Evolutionary conservation across 177 flowering plant species (phyloP).

Genomic region (Vitis hybrid): DNA sequence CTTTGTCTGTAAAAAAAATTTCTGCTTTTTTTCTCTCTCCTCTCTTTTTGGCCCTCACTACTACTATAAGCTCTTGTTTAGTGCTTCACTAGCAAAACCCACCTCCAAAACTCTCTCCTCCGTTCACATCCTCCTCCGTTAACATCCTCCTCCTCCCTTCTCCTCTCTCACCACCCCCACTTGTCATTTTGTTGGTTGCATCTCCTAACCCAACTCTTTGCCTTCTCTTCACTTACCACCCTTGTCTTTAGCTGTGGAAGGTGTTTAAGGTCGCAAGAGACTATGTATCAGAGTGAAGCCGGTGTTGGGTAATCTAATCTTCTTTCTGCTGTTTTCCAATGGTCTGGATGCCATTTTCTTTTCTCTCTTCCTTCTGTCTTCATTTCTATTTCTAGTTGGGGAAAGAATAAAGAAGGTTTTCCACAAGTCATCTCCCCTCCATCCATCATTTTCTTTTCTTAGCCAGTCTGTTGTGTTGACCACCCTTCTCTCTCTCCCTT

Average conservation of each 20-base stretch:
- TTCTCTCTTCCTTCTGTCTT: background rate
- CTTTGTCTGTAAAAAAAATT: slow-evolving; percentile 29
- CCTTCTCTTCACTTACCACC: background rate
- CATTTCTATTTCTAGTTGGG: slow-evolving; percentile 7
- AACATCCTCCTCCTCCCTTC: slow-evolving; percentile 9
- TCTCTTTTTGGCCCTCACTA: slow-evolving; percentile 18
- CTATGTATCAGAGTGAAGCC: slow-evolving; percentile 5
- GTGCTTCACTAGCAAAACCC: slow-evolving; percentile 55
- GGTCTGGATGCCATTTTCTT: slow-evolving; percentile 15
- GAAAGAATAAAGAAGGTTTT: slow-evolving; percentile 3
- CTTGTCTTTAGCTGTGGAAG: background rate
- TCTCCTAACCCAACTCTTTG: background rate
- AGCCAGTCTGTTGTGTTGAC: slow-evolving; percentile 7
- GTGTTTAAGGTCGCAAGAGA: slow-evolving; percentile 6
- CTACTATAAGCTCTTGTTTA: slow-evolving; percentile 54
- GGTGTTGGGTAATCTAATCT: slow-evolving; percentile 14
- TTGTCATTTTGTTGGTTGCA: no score
- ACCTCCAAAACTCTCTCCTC: slow-evolving; percentile 31
- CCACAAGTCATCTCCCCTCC: background rate
- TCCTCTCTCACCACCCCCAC: background rate
- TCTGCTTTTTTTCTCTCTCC: slow-evolving; percentile 19
- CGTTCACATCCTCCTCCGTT: slow-evolving; percentile 1
- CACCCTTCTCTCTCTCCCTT: slow-evolving; percentile 6
- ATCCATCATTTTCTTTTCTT: slow-evolving; percentile 9
- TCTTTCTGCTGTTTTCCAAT: background rate